These are phyloP conservation scores for Leptodontidium sp. DNA, from an alignment of 2,329 filamentous ascomycete species.

Conservation along the genomic window DNA sequence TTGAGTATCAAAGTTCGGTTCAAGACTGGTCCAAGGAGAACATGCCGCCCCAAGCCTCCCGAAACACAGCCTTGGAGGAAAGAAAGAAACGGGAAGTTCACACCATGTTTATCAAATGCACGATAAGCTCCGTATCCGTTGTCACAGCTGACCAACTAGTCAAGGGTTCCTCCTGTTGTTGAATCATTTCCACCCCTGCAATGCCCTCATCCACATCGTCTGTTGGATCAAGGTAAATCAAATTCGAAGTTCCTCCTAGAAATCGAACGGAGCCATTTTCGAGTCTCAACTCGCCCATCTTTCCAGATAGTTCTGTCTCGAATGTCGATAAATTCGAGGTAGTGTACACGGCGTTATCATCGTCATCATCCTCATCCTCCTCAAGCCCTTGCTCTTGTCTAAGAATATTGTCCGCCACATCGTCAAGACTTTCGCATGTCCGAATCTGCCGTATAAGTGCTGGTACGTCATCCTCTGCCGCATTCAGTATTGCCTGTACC, in stretches of 20 bases:
- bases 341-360: slow-evolving; percentile 52
- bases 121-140: slow-evolving; percentile 77
- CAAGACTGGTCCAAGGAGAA: background rate
- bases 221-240: slow-evolving; percentile 77
- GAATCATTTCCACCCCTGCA: slow-evolving; percentile 43
- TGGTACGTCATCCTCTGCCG: slow-evolving; percentile 84
- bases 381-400: slow-evolving; percentile 45
- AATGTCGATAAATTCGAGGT: slow-evolving; percentile 51
- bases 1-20: background rate
- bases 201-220: slow-evolving; percentile 48
- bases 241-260: slow-evolving; percentile 91
- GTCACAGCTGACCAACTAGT: slow-evolving; percentile 91
- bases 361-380: slow-evolving; percentile 52
- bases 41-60: background rate
- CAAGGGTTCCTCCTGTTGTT: slow-evolving; percentile 69
- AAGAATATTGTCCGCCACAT: slow-evolving; percentile 47
- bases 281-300: slow-evolving; percentile 89
- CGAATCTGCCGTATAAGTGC: slow-evolving; percentile 86
- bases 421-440: slow-evolving; percentile 71
- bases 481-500: slow-evolving; percentile 91
- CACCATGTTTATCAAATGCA: slow-evolving; percentile 86
- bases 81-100: background rate
- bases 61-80: background rate
- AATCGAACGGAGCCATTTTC: slow-evolving; percentile 90
- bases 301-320: slow-evolving; percentile 86